Conservation (phyloP, 106 monocot species). For the Acorus calamus region DNA sequence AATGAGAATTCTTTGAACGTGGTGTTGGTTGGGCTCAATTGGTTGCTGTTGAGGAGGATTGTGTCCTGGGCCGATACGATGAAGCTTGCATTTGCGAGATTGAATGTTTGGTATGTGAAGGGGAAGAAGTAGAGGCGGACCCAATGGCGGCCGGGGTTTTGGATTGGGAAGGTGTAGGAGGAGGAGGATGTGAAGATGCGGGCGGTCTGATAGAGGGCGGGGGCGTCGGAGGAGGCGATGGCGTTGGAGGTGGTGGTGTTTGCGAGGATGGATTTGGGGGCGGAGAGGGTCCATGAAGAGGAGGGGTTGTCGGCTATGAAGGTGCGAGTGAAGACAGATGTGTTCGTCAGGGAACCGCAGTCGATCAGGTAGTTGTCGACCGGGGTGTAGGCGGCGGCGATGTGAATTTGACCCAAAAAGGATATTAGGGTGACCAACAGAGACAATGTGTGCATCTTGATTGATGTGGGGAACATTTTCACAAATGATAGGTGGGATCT, state of each 20-base stretch:
- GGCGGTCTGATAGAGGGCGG: constrained; percentile 46
- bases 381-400: constrained; percentile 27
- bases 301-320: constrained; percentile 37
- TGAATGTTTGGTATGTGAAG: constrained; percentile 27
- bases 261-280: constrained; percentile 22
- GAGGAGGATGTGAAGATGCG: constrained; percentile 41
- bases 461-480: too few relatives aligned
- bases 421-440: too few relatives aligned
- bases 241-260: constrained; percentile 18
- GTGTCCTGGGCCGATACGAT: constrained; percentile 31
- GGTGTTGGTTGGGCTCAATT: constrained; percentile 6
- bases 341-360: constrained; percentile 44
- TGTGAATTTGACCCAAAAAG: too few relatives aligned
- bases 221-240: constrained; percentile 16
- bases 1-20: constrained; percentile 41
- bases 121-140: constrained; percentile 78
- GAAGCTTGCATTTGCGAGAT: constrained; percentile 42
- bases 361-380: constrained; percentile 14
- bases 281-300: constrained; percentile 17
- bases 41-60: constrained; percentile 30
- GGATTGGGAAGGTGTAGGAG: constrained; percentile 42
- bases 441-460: too few relatives aligned
- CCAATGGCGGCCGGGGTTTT: constrained; percentile 45
- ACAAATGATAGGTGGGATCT: too few relatives aligned
- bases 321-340: constrained; percentile 18